phyloP scores from a whole-genome alignment of 768 basidiomycete species.

The Gloeopeniophorella convolvens region DNA sequence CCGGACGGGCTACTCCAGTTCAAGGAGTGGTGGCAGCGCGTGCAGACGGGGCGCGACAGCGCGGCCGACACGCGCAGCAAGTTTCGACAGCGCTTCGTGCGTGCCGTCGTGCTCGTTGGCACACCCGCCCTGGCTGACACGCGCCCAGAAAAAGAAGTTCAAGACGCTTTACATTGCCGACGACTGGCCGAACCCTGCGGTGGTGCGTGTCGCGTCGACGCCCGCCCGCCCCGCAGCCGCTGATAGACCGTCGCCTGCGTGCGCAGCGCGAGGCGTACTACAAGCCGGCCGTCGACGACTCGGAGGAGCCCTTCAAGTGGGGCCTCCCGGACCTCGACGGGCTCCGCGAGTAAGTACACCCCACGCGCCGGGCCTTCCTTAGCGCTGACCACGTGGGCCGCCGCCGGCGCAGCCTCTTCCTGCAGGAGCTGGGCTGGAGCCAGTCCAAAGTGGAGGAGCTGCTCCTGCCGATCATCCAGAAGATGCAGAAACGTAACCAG shows the following conservation, averaged over 20 bases:
- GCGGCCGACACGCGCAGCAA: conserved; percentile 64
- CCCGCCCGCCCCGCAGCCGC: not conserved
- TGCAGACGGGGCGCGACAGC: conserved; percentile 84
- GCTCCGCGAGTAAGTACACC: conserved; percentile 60
- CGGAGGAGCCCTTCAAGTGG: conserved; percentile 95
- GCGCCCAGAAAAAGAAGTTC: conserved; percentile 77
- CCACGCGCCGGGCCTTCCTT: conserved; percentile 17
- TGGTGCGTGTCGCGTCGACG: conserved; percentile 45
- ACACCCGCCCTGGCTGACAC: conserved; percentile 3
- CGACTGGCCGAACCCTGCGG: conserved; percentile 91
- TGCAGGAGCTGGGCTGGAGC: conserved; percentile 76
- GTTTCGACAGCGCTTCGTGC: conserved; percentile 80
- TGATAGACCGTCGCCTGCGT: conserved; percentile 3
- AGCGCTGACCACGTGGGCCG: conserved; percentile 15
- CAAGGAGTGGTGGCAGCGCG: conserved; percentile 90
- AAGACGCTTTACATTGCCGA: conserved; percentile 70
- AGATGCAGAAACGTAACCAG: conserved; percentile 76
- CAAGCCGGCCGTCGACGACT: conserved; percentile 83
- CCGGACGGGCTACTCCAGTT: conserved; percentile 79
- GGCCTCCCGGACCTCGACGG: conserved; percentile 94
- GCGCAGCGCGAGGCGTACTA: conserved; percentile 85
- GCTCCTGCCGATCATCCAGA: conserved; percentile 86
- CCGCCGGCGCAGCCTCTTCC: conserved; percentile 63
- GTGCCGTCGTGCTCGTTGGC: conserved; percentile 31
- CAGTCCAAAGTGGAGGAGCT: conserved; percentile 83